Evolutionary conservation across 2,329 filamentous ascomycete species (phyloP), one percentile per base, ranked within the genome.

Genomic region (Pyricularia sp.): DNA sequence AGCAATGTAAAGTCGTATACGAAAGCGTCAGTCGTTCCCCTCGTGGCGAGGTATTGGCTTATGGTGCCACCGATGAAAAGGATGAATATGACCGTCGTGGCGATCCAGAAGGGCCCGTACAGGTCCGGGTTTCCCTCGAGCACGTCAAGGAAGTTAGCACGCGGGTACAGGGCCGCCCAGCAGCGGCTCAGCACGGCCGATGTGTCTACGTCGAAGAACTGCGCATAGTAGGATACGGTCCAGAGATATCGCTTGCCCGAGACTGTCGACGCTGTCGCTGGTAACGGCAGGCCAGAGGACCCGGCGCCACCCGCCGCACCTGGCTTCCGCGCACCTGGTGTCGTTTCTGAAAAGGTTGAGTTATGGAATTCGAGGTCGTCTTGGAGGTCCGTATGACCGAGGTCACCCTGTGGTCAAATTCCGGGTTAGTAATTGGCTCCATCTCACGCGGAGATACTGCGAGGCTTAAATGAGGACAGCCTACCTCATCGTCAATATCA

Each of bases 341-440:
- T 75, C 77, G 84, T 77, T 69, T 88, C 88, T 75, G 89, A 87
- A 80, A 96, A 96, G 83, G 92, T 88, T 73, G 94, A 97, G 77
- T 89, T 92, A 85, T 99, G 95, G 83, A 99, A 99, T 86, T 98
- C 95, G 78, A 99, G 93, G 81, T 98, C 95, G 80, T 97, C 94
- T 84, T 97, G 93, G 28, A 99, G 90, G 80, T 99, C 95, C 69
- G 95, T 99, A 81, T 97, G 94, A 76, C 95, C 95, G 78, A 99
- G 89, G 81, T 99, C 95, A 76, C 94, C 94, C 94, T 98, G 78
- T 70, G 33, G 31, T 36, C 20, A 50, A 50, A 50, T 50, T 2
- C 7, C 10, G 42, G 17, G 55, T 67, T 12, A 14, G 20, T 50
- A 66, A 17, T 23, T 17, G 5, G n/a, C 23, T 64, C 28, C 25